phyloP scores from a whole-genome alignment of 768 basidiomycete genomes.

The Pleurotus pulmonarius region DNA sequence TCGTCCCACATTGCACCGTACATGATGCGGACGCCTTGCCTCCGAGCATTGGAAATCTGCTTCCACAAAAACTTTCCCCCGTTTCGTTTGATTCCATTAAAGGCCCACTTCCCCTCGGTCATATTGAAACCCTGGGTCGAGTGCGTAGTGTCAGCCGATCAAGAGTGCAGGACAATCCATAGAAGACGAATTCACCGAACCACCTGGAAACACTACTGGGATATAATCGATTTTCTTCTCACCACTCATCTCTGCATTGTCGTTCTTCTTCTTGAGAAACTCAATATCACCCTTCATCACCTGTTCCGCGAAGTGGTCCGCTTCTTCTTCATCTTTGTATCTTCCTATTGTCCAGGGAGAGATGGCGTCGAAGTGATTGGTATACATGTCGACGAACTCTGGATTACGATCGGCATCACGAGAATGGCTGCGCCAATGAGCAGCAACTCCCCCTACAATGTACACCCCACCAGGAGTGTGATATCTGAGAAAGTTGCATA shows the following conservation, averaged over 20 bases:
- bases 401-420: slow-evolving; percentile 70
- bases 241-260: slow-evolving; percentile 26
- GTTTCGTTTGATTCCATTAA: slow-evolving; percentile 68
- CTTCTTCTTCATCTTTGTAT: slow-evolving; percentile 55
- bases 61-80: slow-evolving; percentile 80
- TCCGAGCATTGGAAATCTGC: slow-evolving; percentile 67
- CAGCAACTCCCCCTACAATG: slow-evolving; percentile 65
- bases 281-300: slow-evolving; percentile 65
- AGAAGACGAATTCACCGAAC: slow-evolving; percentile 55
- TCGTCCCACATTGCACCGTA: slow-evolving; percentile 93
- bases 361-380: slow-evolving; percentile 76
- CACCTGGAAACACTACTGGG: slow-evolving; percentile 81
- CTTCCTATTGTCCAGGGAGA: slow-evolving; percentile 84
- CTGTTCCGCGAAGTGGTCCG: slow-evolving; percentile 58
- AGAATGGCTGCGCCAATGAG: slow-evolving; percentile 70
- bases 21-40: slow-evolving; percentile 57
- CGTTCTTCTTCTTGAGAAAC: slow-evolving; percentile 47
- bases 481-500: slow-evolving; percentile 56
- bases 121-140: slow-evolving; percentile 60
- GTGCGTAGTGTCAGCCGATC: slow-evolving; percentile 8
- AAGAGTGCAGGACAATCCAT: slow-evolving; percentile 2
- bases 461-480: slow-evolving; percentile 71
- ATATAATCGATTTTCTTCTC: slow-evolving; percentile 68
- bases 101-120: slow-evolving; percentile 65
- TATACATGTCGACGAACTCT: slow-evolving; percentile 64